Evolutionary conservation across 108 stramenopile species (phyloP).

Genomic region (Chaetoceros muelleri): DNA sequence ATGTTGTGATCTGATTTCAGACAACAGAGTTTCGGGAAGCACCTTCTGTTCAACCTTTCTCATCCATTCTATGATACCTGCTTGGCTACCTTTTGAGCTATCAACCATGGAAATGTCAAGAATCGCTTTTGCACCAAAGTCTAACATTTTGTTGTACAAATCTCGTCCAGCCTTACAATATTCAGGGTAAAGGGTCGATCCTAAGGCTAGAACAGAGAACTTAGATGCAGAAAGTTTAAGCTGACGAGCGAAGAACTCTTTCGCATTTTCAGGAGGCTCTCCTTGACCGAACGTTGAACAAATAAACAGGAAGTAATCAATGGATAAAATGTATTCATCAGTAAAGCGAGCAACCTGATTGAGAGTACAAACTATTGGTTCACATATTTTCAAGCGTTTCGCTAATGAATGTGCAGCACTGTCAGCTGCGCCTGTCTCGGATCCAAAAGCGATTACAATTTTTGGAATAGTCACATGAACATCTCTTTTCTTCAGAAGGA

Average conservation of each 20-base stretch:
- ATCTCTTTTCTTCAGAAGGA: background rate
- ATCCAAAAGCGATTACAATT: constrained; percentile 15
- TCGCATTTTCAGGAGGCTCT: constrained; percentile 20
- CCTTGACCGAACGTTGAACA: constrained; percentile 22
- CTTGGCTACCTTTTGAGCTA: background rate
- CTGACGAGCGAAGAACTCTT: constrained; percentile 10
- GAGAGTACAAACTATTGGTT: constrained; percentile 1
- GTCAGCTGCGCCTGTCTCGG: constrained; percentile 16
- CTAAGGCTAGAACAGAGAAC: constrained; percentile 15
- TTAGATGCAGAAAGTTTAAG: constrained; percentile 3
- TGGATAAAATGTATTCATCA: background rate
- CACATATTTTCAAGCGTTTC: background rate
- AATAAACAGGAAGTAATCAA: constrained; percentile 6
- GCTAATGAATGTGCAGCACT: constrained; percentile 1
- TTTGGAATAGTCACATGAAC: background rate
- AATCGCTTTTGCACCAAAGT: background rate
- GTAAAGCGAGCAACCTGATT: background rate
- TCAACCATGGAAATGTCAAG: background rate
- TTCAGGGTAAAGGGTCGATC: constrained; percentile 15
- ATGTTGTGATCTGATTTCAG: background rate
- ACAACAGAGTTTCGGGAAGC: background rate
- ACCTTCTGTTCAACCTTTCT: background rate
- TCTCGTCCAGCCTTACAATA: constrained; percentile 15
- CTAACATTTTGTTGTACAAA: constrained; percentile 1
- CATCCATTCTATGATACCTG: constrained; percentile 1